Percentiles rank a stretch among this genome's conserved stretches.
These are phyloP conservation scores for Dothiorella sarmentorum DNA, from an alignment of 2,329 filamentous ascomycete species.

Conservation along the genomic window DNA sequence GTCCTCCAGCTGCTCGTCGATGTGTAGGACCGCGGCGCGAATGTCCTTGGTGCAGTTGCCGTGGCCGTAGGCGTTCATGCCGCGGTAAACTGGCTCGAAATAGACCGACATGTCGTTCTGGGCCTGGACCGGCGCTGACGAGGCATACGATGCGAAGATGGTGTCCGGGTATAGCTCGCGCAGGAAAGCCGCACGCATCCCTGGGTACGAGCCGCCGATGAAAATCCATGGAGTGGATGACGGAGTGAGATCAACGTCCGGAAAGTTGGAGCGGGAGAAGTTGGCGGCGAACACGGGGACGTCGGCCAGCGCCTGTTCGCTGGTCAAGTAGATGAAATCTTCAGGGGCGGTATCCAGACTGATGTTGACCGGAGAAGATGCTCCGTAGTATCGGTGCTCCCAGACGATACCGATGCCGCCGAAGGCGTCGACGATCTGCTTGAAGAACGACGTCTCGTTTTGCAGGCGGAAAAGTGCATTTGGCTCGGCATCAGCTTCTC, in stretches of 20 bases:
- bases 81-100: constrained; percentile 49
- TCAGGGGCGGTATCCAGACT: constrained; percentile 31
- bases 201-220: constrained; percentile 37
- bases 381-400: constrained; percentile 44
- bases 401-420: constrained; percentile 36
- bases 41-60: constrained; percentile 51
- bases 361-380: constrained; percentile 35
- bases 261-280: constrained; percentile 34
- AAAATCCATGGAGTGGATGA: constrained; percentile 38
- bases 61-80: constrained; percentile 41
- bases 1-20: constrained; percentile 45
- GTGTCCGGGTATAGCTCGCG: constrained; percentile 38
- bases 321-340: constrained; percentile 36
- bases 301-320: constrained; percentile 42
- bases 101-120: constrained; percentile 50
- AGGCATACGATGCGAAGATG: constrained; percentile 36
- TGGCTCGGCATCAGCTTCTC: constrained; percentile 31
- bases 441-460: constrained; percentile 10
- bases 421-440: neutral
- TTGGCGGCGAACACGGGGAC: constrained; percentile 39
- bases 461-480: neutral
- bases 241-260: constrained; percentile 35
- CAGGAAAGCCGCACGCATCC: constrained; percentile 39
- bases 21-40: constrained; percentile 47
- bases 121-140: constrained; percentile 44